Percentiles rank a stretch among this genome's conserved stretches.
These are phyloP conservation scores for Chalaropsis ovoidea DNA, from an alignment of 2,329 filamentous ascomycete genomes.

Conservation along the genomic window DNA sequence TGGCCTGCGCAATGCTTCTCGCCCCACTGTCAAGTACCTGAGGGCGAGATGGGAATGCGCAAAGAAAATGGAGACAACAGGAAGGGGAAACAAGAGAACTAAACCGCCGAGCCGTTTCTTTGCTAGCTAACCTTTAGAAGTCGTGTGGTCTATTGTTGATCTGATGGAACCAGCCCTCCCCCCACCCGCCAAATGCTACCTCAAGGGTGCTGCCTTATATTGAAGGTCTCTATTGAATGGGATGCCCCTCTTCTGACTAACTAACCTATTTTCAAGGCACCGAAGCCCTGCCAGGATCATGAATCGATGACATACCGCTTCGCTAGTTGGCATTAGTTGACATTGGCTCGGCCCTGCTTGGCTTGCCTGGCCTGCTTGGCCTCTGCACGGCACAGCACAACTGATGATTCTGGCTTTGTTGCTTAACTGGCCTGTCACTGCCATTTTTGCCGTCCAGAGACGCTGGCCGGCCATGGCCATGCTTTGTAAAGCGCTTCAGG, in stretches of 20 bases:
- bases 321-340: not conserved
- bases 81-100: constrained; percentile 5
- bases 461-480: not conserved
- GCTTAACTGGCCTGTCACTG: not conserved
- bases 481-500: not conserved
- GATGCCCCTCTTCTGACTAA: constrained; percentile 12
- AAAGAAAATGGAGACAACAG: constrained; percentile 7
- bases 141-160: constrained; percentile 5
- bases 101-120: not conserved
- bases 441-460: not conserved
- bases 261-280: not conserved
- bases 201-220: constrained; percentile 1
- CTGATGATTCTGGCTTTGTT: not conserved
- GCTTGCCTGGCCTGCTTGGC: not conserved
- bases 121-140: not conserved
- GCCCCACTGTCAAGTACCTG: constrained; percentile 5
- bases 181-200: constrained; percentile 4
- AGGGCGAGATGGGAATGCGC: not conserved
- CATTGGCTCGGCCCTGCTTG: not conserved
- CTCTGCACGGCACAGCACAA: not conserved
- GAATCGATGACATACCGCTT: constrained; percentile 15
- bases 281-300: not conserved
- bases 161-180: not conserved
- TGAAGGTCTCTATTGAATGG: constrained; percentile 1
- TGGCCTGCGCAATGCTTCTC: not conserved